phyloP scores from a whole-genome alignment of 2,329 filamentous ascomycete genomes.

The Colletotrichum camelliae region DNA sequence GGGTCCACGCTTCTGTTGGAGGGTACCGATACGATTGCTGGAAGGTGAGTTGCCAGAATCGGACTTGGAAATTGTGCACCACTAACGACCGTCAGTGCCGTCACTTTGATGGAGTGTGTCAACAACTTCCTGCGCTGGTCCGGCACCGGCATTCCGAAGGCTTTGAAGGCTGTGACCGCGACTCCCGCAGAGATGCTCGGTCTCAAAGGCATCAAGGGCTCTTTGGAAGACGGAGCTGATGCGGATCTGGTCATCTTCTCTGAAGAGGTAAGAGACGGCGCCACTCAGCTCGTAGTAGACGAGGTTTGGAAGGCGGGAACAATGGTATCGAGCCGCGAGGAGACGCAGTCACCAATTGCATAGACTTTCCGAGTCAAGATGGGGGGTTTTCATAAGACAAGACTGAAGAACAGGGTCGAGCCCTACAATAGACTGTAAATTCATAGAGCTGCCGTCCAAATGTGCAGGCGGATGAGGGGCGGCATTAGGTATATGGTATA shows the following conservation, averaged over 20 bases:
- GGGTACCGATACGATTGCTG: constrained; percentile 79
- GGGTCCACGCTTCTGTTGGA: constrained; percentile 77
- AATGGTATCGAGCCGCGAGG: constrained; percentile 43
- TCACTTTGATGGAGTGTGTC: constrained; percentile 80
- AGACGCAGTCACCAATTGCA: constrained; percentile 5
- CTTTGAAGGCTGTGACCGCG: constrained; percentile 74
- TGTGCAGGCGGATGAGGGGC: fast-evolving
- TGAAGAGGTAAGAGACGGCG: constrained; percentile 51
- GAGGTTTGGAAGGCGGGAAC: constrained; percentile 82
- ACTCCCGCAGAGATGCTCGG: constrained; percentile 82
- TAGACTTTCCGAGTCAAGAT: background rate
- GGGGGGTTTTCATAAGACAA: background rate
- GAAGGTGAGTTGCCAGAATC: constrained; percentile 58
- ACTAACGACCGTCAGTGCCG: constrained; percentile 51
- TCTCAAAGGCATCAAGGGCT: constrained; percentile 70
- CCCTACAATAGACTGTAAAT: background rate
- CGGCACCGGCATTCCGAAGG: constrained; percentile 70
- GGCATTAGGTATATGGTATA: background rate
- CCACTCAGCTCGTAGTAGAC: constrained; percentile 65
- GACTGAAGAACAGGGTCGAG: background rate
- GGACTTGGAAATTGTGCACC: background rate
- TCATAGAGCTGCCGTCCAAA: background rate
- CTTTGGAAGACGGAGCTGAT: constrained; percentile 66
- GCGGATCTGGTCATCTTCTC: constrained; percentile 74
- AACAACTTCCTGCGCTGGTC: constrained; percentile 83